Evolutionary conservation across 2,329 filamentous ascomycete genomes (phyloP).

Genomic region (Thelonectria olida): DNA sequence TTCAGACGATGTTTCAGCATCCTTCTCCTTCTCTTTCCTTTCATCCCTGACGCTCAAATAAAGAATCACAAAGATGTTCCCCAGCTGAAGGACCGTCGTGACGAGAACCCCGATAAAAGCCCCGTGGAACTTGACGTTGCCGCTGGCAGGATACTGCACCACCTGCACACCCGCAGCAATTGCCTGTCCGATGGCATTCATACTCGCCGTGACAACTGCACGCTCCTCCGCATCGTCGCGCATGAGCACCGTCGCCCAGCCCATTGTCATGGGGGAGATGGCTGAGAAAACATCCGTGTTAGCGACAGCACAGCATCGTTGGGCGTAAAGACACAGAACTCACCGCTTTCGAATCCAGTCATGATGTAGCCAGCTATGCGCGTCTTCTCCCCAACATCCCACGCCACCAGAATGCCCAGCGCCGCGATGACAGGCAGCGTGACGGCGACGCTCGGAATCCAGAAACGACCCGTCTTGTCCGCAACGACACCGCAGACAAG

Average conservation of each 20-base stretch:
- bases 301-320: neutral
- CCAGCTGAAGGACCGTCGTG: slow-evolving; percentile 46
- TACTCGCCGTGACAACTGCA: slow-evolving; percentile 52
- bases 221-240: slow-evolving; percentile 51
- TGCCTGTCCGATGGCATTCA: slow-evolving; percentile 54
- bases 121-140: slow-evolving; percentile 45
- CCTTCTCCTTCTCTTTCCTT: slow-evolving; percentile 22
- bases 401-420: slow-evolving; percentile 45
- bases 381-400: slow-evolving; percentile 49
- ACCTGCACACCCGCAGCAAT: slow-evolving; percentile 52
- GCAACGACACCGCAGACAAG: slow-evolving; percentile 44
- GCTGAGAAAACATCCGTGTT: slow-evolving; percentile 25
- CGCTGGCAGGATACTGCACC: slow-evolving; percentile 48
- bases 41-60: slow-evolving; percentile 34
- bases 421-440: slow-evolving; percentile 47
- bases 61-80: slow-evolving; percentile 37
- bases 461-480: slow-evolving; percentile 47
- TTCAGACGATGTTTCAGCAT: neutral
- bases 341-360: slow-evolving; percentile 46
- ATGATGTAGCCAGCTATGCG: slow-evolving; percentile 50
- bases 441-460: slow-evolving; percentile 43
- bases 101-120: slow-evolving; percentile 43
- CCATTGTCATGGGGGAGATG: slow-evolving; percentile 48
- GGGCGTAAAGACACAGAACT: neutral
- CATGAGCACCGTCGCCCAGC: slow-evolving; percentile 51